Base-by-base conservation (phyloP, 768 basidiomycete species). In the Kondoa malvinella region DNA sequence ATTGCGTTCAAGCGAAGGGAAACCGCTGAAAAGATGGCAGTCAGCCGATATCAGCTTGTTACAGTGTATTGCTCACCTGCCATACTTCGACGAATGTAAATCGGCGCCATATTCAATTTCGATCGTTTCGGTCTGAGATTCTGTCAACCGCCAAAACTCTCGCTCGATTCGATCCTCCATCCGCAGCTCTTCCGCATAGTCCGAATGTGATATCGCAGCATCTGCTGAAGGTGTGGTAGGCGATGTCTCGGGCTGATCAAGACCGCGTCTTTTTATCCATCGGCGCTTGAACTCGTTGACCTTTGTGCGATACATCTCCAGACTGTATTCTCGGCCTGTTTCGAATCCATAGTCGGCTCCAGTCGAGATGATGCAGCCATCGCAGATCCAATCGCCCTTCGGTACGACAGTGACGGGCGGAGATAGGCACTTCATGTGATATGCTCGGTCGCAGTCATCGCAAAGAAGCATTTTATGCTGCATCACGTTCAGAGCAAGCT, bases 101-200 rank as follows among this genome's bases (percentile, higher is more conserved):
- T 99, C 95, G 1, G 95, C 95, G n/a, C 95, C 95, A 75, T 99
- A 99, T 77, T 99, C 95, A 34, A 97, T 86, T 77, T 99, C 95
- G 21, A 99, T 92, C 0, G 89, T 92, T 76, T 97, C 92, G 57
- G 82, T 80, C 67, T 84, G 83, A 21, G 87, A 87, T 77, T 95
- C 88, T 12, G 96, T 92, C 64, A 99, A 82, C 34, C 92, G 83
- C 95, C 95, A 99, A 74, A 97, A 99, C 77, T 99, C 94, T 61
- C 82, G 81, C 80, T 99, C 95, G 12, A 96, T 84, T 72, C 96
- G 92, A 71, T 84, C 83, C 77, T 99, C 95, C 15, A 95, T 85
- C 1, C 79, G 76, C 27, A 74, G 68, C 58, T 75, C 74, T 57
- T 76, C 75, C 29, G 73, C 70, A 16, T 60, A 56, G 56, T 75